Evolutionary conservation across 345 rosid species (phyloP).

Genomic region (Moringa oleifera): DNA sequence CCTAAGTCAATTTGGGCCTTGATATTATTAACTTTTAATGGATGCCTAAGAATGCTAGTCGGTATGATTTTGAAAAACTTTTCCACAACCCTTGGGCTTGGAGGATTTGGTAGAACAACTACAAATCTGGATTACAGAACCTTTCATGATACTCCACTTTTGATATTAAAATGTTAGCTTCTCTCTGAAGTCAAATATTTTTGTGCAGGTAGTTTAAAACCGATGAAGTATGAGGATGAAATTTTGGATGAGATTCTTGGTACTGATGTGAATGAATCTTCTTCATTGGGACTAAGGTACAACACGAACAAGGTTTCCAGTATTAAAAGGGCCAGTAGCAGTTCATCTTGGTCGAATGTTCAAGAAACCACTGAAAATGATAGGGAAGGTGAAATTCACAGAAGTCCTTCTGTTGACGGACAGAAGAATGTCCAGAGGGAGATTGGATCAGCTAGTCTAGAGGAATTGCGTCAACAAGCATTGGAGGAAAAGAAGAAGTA

Average conservation of each 20-base stretch:
- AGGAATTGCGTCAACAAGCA: constrained; percentile 68
- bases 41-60: too few species aligned
- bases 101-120: neutral
- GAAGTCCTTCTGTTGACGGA: constrained; percentile 26
- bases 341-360: constrained; percentile 29
- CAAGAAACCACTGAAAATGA: constrained; percentile 23
- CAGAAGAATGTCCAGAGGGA: constrained; percentile 23
- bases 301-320: constrained; percentile 22
- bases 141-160: neutral
- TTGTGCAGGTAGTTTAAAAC: constrained; percentile 50
- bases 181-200: constrained; percentile 14
- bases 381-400: constrained; percentile 19
- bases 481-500: constrained; percentile 67
- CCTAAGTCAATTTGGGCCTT: neutral
- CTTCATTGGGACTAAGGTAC: constrained; percentile 35
- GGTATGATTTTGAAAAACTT: neutral
- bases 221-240: constrained; percentile 52
- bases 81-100: neutral
- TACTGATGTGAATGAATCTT: constrained; percentile 47
- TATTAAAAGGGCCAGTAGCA: constrained; percentile 35
- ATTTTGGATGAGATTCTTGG: constrained; percentile 64
- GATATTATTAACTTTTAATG: too few species aligned
- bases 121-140: neutral
- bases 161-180: neutral
- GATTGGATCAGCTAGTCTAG: constrained; percentile 42